Percentiles rank a stretch among this genome's conserved stretches.
Conservation (phyloP, 805 yeast genomes). For the Saccharomycopsis javanensis region DNA sequence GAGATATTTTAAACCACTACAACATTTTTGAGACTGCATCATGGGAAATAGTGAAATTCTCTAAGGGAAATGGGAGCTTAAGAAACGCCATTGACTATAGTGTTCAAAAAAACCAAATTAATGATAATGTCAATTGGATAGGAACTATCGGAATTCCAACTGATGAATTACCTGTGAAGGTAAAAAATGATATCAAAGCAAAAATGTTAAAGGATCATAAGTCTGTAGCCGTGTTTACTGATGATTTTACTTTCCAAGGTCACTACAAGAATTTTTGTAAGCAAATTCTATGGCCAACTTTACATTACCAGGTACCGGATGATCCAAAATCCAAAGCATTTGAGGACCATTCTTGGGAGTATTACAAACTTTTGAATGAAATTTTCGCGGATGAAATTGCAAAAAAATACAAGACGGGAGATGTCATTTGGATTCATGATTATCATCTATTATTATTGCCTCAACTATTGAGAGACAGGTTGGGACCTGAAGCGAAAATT, state of each 20-base stretch:
- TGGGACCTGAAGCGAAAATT: slow-evolving; percentile 70
- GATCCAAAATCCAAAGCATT: slow-evolving; percentile 89
- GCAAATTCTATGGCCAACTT: slow-evolving; percentile 92
- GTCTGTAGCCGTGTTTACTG: slow-evolving; percentile 59
- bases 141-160: slow-evolving; percentile 93
- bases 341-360: slow-evolving; percentile 91
- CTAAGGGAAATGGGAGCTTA: slow-evolving; percentile 80
- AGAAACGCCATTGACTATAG: slow-evolving; percentile 73
- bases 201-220: slow-evolving; percentile 40
- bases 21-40: slow-evolving; percentile 42
- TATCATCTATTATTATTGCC: slow-evolving; percentile 87
- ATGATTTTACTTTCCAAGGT: slow-evolving; percentile 76
- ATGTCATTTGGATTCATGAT: slow-evolving; percentile 87
- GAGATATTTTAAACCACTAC: slow-evolving; percentile 31
- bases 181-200: slow-evolving; percentile 43
- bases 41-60: slow-evolving; percentile 63
- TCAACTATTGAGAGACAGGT: slow-evolving; percentile 58
- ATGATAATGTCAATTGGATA: slow-evolving; percentile 51
- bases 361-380: slow-evolving; percentile 68
- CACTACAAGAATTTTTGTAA: slow-evolving; percentile 89
- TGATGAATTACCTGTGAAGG: slow-evolving; percentile 57
- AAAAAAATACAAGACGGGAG: slow-evolving; percentile 58
- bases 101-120: slow-evolving; percentile 30
- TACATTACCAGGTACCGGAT: slow-evolving; percentile 91
- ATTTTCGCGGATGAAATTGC: slow-evolving; percentile 69